Conservation (phyloP, 108 stramenopile species). For the Epipyxis sp. region DNA sequence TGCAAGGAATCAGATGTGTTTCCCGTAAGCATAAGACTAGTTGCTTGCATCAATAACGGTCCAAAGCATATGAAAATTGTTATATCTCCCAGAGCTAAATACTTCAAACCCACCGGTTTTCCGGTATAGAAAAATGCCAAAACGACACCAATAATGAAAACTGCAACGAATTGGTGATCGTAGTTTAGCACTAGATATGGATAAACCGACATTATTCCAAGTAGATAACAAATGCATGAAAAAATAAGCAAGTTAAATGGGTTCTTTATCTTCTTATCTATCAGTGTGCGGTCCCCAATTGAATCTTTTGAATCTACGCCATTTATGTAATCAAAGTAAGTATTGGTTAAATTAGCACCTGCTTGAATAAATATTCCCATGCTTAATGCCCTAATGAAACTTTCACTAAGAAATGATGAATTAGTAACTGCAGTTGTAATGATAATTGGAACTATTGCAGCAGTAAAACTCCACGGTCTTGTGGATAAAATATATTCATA, state of each 20-base stretch:
- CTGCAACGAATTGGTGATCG: slow-evolving; percentile 8
- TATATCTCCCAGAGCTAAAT: slow-evolving; percentile 34
- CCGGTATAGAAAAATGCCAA: slow-evolving; percentile 39
- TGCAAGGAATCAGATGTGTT: slow-evolving; percentile 33
- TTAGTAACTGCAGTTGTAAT: slow-evolving; percentile 40
- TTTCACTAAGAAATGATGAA: not conserved
- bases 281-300: slow-evolving; percentile 34
- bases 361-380: slow-evolving; percentile 47
- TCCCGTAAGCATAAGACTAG: slow-evolving; percentile 41
- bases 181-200: not conserved
- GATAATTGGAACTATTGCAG: slow-evolving; percentile 42
- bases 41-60: slow-evolving; percentile 27
- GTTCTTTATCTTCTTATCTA: slow-evolving; percentile 27
- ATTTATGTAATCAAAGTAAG: slow-evolving; percentile 43
- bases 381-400: not conserved
- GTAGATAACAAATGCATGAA: not conserved
- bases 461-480: slow-evolving; percentile 54
- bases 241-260: slow-evolving; percentile 23
- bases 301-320: slow-evolving; percentile 44
- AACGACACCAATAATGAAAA: slow-evolving; percentile 24
- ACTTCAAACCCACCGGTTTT: slow-evolving; percentile 37
- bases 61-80: slow-evolving; percentile 40
- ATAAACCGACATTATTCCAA: not conserved
- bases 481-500: slow-evolving; percentile 43
- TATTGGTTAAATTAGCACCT: slow-evolving; percentile 50